A percentile compares a stretch with the other conserved stretches of the same genome.
Conservation (phyloP, 192 early-diverging fungal genomes). For the Coemansia sp. region DNA sequence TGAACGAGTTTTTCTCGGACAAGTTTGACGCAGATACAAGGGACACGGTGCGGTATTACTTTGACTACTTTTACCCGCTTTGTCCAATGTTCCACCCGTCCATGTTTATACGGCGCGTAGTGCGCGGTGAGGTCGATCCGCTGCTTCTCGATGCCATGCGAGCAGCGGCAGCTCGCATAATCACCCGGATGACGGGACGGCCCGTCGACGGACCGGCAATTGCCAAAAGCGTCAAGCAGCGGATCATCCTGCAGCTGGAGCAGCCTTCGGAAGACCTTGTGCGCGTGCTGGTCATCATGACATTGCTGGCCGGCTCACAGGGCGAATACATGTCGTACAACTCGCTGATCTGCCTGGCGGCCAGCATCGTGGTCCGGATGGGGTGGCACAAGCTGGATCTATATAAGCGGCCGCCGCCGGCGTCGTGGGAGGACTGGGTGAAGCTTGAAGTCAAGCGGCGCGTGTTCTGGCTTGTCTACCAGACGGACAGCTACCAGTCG, state of each 20-base stretch:
- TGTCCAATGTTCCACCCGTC: conserved; percentile 53
- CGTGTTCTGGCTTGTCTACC: conserved; percentile 52
- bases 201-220: conserved; percentile 31
- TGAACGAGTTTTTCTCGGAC: conserved; percentile 40
- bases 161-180: conserved; percentile 38
- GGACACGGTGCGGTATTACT: conserved; percentile 49
- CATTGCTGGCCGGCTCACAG: conserved; percentile 41
- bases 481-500: conserved; percentile 54
- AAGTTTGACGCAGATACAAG: conserved; percentile 30
- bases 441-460: conserved; percentile 34
- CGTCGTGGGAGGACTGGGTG: conserved; percentile 49
- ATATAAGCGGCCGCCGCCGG: conserved; percentile 31
- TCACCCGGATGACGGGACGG: conserved; percentile 35
- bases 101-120: conserved; percentile 49
- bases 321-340: conserved; percentile 52
- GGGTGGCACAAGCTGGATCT: conserved; percentile 50
- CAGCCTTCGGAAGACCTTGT: conserved; percentile 33
- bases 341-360: conserved; percentile 50
- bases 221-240: conserved; percentile 38
- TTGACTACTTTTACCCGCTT: conserved; percentile 53
- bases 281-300: conserved; percentile 41
- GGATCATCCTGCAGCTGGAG: conserved; percentile 39
- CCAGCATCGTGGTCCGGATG: conserved; percentile 44
- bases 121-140: conserved; percentile 44
- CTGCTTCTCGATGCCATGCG: conserved; percentile 48